Base-by-base conservation (phyloP, 768 basidiomycete species). In the Mycena belliarum region DNA sequence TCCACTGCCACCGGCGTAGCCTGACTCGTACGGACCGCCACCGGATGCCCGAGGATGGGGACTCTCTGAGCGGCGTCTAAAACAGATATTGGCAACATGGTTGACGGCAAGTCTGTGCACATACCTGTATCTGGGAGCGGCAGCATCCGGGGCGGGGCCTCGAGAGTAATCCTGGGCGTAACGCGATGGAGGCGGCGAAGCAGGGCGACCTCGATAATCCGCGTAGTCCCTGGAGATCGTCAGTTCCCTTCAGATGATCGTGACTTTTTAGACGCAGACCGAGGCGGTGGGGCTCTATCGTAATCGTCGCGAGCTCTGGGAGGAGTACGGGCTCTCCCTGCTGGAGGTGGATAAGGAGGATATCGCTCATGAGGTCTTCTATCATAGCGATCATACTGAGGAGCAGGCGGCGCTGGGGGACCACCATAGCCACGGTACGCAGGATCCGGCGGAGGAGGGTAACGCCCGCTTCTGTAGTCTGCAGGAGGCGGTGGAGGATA, bases 41-140 rank as follows among this genome's bases (percentile, higher is more conserved):
- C 70, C 69, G 66, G 73, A 70, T 58, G 82, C 74, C 41, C 83
- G 77, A 55, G 81, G 73, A 59, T 81, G 79, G 54, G 86, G 87
- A 65, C 89, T 91, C 65, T 84, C 79, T 32, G 90, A 92, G 50
- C 89, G 86, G 64, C 89, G 86, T 55, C 88, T 88, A 58, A 29
- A 23, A 50, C 20, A 49, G 38, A 20, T 24, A 43, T 24, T 42
- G 21, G 29, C 7, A 51, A 5, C 58, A 38, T 25, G 18, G 29
- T 32, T 32, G 29, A 32, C 29, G 47, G 43, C 25, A 43, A 23
- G 37, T 38, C 9, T 15, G 25, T 7, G 49, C 4, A n/a, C 40
- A 41, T 57, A 81, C 79, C 80, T 75, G 59, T 76, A 79, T 76
- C 85, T 78, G 65, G 70, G 76, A 68, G 63, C 75, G 38, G 69